Evolutionary conservation across 257 asterid species (phyloP).

Genomic region (Agastache rugosa): DNA sequence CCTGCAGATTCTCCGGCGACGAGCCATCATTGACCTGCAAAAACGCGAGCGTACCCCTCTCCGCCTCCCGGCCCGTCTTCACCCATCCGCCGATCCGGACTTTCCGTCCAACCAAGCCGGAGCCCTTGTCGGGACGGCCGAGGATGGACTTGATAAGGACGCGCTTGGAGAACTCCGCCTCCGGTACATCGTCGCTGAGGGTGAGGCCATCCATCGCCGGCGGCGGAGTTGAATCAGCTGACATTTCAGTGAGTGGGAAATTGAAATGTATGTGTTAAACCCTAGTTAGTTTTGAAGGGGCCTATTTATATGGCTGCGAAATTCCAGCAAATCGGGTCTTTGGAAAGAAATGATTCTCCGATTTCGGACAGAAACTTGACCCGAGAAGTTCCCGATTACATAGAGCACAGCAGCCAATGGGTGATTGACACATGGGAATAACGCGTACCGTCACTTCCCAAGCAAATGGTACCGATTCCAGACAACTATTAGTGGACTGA

Average conservation of each 20-base stretch:
- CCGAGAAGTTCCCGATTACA: neutral
- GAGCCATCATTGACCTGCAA: constrained; percentile 90
- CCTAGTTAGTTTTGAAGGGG: constrained; percentile 29
- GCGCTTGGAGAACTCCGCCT: constrained; percentile 81
- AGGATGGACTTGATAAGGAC: constrained; percentile 74
- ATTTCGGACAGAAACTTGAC: constrained; percentile 3
- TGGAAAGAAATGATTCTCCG: neutral
- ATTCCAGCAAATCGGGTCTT: constrained; percentile 27
- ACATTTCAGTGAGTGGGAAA: constrained; percentile 43
- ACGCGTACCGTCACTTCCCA: neutral
- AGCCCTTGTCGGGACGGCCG: constrained; percentile 75
- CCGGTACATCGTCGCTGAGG: constrained; percentile 45
- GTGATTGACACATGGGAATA: neutral
- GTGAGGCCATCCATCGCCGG: constrained; percentile 59
- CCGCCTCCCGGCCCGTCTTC: constrained; percentile 88
- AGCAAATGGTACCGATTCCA: no score
- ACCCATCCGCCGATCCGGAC: constrained; percentile 93
- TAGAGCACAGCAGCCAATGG: neutral
- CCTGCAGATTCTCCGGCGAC: constrained; percentile 81
- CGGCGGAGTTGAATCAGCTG: constrained; percentile 51
- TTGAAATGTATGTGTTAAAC: constrained; percentile 18
- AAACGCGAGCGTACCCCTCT: constrained; percentile 80
- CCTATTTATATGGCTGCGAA: constrained; percentile 27
- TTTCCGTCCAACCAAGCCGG: constrained; percentile 68
- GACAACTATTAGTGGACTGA: no score